phyloP scores from a whole-genome alignment of 306 rosid genomes.

The Heteromeles arbutifolia region DNA sequence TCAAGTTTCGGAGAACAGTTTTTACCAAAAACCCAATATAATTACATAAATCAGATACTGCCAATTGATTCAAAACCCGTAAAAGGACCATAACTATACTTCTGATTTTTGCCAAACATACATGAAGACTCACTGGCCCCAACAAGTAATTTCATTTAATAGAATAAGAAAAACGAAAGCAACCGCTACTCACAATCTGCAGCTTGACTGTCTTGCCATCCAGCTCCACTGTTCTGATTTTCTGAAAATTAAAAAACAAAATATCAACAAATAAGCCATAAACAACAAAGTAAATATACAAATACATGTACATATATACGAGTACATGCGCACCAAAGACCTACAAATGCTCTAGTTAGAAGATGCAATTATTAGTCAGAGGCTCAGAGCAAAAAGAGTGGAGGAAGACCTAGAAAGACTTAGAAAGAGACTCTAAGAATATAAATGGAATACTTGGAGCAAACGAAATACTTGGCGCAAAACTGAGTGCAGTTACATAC shows the following conservation, averaged over 20 bases:
- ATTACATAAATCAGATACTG: neutral
- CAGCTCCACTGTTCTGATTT: constrained; percentile 84
- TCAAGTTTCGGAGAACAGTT: neutral
- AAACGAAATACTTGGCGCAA: no score
- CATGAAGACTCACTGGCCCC: neutral
- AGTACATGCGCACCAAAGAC: no score
- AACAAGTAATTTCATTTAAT: neutral
- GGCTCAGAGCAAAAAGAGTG: no score
- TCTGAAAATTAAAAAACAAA: constrained; percentile 33
- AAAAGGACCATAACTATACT: neutral
- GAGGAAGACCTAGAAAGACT: no score
- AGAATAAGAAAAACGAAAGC: neutral
- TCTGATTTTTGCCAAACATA: neutral
- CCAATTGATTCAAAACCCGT: neutral
- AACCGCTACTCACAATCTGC: constrained; percentile 71
- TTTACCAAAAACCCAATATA: neutral
- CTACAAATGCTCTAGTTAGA: no score
- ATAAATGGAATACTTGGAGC: no score
- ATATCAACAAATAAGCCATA: neutral
- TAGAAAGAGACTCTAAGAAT: no score
- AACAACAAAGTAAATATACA: neutral
- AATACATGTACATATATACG: neutral
- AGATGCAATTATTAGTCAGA: no score
- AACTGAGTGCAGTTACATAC: no score
- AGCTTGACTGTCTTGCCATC: constrained; percentile 91